Evolutionary conservation across 768 basidiomycete species (phyloP).

Genomic region (Sarcodon aspratus): DNA sequence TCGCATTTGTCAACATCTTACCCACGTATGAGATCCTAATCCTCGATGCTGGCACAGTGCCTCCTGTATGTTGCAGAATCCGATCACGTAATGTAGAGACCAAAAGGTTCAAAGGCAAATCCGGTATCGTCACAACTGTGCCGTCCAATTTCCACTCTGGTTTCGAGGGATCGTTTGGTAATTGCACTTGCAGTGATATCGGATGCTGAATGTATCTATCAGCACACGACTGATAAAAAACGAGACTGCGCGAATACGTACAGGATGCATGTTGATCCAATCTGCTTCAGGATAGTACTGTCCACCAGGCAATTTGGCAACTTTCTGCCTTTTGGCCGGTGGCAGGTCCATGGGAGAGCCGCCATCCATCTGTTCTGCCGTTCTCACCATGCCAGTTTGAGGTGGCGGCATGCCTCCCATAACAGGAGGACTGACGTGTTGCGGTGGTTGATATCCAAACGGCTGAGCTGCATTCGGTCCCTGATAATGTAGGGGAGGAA

Average conservation of each 20-base stretch:
- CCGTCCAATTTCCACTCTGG: constrained; percentile 94
- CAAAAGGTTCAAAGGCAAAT: constrained; percentile 73
- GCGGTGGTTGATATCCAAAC: constrained; percentile 61
- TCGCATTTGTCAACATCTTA: constrained; percentile 82
- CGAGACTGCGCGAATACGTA: constrained; percentile 19
- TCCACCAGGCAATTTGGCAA: constrained; percentile 79
- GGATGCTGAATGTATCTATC: constrained; percentile 44
- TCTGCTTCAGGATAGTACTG: constrained; percentile 78
- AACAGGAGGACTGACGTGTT: constrained; percentile 29
- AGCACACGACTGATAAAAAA: constrained; percentile 4
- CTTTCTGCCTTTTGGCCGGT: constrained; percentile 79
- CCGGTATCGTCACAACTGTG: constrained; percentile 60
- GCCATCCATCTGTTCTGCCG: constrained; percentile 76
- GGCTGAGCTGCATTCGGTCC: constrained; percentile 66
- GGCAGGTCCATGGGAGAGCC: constrained; percentile 37
- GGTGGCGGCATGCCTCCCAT: constrained; percentile 23
- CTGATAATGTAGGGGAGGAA: constrained; percentile 78
- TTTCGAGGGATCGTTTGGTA: constrained; percentile 73
- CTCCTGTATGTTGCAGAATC: constrained; percentile 68
- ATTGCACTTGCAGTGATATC: constrained; percentile 73
- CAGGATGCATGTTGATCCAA: constrained; percentile 86
- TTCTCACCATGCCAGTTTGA: constrained; percentile 63
- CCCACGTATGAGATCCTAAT: constrained; percentile 71
- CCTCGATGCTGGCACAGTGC: constrained; percentile 67
- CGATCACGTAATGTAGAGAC: constrained; percentile 88